phyloP scores from a whole-genome alignment of 257 asterid genomes.

The Euphrasia confusa region DNA sequence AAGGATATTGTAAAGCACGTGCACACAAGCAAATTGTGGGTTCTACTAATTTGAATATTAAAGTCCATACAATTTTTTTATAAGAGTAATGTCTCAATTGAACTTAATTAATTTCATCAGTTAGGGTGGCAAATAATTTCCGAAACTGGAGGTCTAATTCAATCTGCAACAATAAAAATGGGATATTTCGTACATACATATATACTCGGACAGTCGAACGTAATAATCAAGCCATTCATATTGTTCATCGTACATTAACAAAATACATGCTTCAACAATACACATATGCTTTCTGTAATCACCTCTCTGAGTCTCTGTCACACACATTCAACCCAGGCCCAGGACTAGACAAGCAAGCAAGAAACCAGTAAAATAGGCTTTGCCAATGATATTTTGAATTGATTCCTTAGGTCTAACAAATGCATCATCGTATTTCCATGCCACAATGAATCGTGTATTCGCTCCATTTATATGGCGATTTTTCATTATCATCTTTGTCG shows the following conservation, averaged over 20 bases:
- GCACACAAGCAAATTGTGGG: conserved; percentile 9
- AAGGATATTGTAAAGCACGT: conserved; percentile 6
- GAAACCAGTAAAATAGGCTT: background rate
- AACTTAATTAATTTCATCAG: background rate
- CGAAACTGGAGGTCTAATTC: conserved; percentile 8
- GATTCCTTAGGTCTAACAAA: too few species aligned
- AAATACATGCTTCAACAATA: conserved; percentile 6
- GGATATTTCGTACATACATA: background rate
- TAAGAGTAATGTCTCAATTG: conserved; percentile 1
- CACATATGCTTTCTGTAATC: background rate
- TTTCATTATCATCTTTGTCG: too few species aligned
- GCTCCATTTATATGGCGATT: too few species aligned
- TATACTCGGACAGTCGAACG: background rate
- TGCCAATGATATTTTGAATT: background rate
- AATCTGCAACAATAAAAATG: conserved; percentile 4
- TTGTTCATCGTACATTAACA: background rate
- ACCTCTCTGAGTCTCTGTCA: too few species aligned
- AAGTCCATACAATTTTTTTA: background rate
- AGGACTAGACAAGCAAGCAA: background rate
- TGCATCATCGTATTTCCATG: too few species aligned
- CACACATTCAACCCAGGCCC: too few species aligned
- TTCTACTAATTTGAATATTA: conserved; percentile 8
- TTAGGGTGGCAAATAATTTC: conserved; percentile 8
- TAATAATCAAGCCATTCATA: background rate
- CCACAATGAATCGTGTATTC: too few species aligned